Conservation (phyloP, 768 basidiomycete genomes). For the Termitomyces sp. region DNA sequence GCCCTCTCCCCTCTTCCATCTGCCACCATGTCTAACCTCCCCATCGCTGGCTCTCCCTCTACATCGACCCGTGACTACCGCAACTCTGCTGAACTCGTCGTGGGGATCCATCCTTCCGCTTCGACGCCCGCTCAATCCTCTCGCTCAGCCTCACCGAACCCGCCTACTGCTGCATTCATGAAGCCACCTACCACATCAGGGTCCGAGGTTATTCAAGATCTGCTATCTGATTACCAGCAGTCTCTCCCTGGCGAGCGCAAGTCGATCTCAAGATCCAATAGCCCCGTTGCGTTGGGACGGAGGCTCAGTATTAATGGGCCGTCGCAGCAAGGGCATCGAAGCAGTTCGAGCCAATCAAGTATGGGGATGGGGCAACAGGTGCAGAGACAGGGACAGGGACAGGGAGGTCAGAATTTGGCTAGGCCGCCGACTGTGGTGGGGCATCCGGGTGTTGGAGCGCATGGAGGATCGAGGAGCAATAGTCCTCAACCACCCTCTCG, state of each 20-base stretch:
- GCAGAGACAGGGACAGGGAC: neutral
- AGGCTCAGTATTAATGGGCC: slow-evolving; percentile 19
- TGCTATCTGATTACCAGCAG: slow-evolving; percentile 74
- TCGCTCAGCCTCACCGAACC: slow-evolving; percentile 69
- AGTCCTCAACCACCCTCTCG: slow-evolving; percentile 58
- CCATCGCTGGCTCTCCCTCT: slow-evolving; percentile 20
- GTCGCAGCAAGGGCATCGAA: slow-evolving; percentile 7
- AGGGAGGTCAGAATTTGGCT: slow-evolving; percentile 32
- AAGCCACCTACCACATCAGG: slow-evolving; percentile 40
- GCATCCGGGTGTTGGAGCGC: slow-evolving; percentile 80
- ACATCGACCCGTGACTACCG: slow-evolving; percentile 57
- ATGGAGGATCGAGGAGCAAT: slow-evolving; percentile 50
- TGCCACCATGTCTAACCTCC: slow-evolving; percentile 9
- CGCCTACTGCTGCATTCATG: slow-evolving; percentile 73
- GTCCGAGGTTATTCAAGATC: slow-evolving; percentile 62
- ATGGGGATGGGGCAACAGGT: neutral
- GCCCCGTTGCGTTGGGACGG: slow-evolving; percentile 24
- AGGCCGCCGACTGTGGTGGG: slow-evolving; percentile 59
- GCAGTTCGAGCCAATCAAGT: slow-evolving; percentile 4
- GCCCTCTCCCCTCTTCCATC: slow-evolving; percentile 31
- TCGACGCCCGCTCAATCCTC: slow-evolving; percentile 27
- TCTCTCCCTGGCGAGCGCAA: slow-evolving; percentile 83
- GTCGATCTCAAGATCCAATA: slow-evolving; percentile 51
- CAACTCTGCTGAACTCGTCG: slow-evolving; percentile 69
- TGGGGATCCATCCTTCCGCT: slow-evolving; percentile 67